Evolutionary conservation across 805 yeast genomes (phyloP).

Genomic region (Scheffersomyces amazonensis): DNA sequence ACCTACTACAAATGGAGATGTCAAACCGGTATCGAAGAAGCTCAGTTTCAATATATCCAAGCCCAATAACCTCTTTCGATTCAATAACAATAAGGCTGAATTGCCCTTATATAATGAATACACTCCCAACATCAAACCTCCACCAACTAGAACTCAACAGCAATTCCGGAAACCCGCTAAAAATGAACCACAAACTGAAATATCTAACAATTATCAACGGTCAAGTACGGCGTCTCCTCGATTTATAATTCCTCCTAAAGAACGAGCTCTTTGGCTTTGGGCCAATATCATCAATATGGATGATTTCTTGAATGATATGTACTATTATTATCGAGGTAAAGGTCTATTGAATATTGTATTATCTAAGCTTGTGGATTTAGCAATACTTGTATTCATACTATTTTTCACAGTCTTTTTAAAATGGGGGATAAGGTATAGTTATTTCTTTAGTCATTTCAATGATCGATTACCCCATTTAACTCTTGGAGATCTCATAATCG

Average conservation of each 20-base stretch:
- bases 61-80: constrained; percentile 4
- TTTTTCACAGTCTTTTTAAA: constrained; percentile 74
- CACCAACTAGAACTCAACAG: too few relatives aligned
- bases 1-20: too few relatives aligned
- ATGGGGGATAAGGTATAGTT: constrained; percentile 70
- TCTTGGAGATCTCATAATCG: constrained; percentile 30
- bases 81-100: constrained; percentile 3
- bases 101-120: constrained; percentile 14
- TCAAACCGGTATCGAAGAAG: too few relatives aligned
- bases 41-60: constrained; percentile 11
- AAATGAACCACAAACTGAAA: not conserved
- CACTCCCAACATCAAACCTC: constrained; percentile 5
- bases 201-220: constrained; percentile 6
- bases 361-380: constrained; percentile 60
- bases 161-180: constrained; percentile 8
- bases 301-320: constrained; percentile 76
- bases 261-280: constrained; percentile 92
- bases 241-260: constrained; percentile 44
- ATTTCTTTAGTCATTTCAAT: constrained; percentile 24
- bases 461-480: constrained; percentile 19
- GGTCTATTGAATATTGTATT: constrained; percentile 81
- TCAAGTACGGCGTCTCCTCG: constrained; percentile 6
- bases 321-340: constrained; percentile 78
- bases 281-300: constrained; percentile 93
- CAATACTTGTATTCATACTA: constrained; percentile 77